Conservation (phyloP, 345 rosid genomes). For the Sonneratia alba region DNA sequence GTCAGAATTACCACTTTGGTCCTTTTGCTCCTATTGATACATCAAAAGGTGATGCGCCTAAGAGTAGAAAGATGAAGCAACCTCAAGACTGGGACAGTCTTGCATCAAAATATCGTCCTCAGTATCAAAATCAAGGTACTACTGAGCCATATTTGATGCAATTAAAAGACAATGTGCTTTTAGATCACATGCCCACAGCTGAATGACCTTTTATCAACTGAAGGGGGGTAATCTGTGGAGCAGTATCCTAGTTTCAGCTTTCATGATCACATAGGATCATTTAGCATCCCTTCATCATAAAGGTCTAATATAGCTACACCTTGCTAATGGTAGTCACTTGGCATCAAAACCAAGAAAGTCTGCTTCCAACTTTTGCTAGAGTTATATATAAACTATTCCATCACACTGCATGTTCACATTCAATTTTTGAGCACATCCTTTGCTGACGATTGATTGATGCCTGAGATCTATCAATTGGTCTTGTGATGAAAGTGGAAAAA, state of each 20-base stretch:
- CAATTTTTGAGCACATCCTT: background rate
- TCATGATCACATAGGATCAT: too few relatives aligned
- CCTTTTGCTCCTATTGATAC: constrained; percentile 55
- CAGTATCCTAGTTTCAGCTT: too few relatives aligned
- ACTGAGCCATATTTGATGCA: background rate
- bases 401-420: background rate
- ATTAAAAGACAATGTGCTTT: background rate
- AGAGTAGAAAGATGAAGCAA: constrained; percentile 19
- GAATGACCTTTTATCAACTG: too few relatives aligned
- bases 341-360: too few relatives aligned
- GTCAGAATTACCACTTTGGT: constrained; percentile 53
- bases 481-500: background rate
- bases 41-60: constrained; percentile 17
- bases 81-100: constrained; percentile 52
- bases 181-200: too few relatives aligned
- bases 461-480: background rate
- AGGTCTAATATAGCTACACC: too few relatives aligned
- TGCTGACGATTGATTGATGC: background rate
- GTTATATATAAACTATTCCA: too few relatives aligned
- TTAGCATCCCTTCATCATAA: too few relatives aligned
- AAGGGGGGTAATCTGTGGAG: too few relatives aligned
- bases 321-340: too few relatives aligned
- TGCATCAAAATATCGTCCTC: constrained; percentile 48
- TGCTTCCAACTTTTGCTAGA: too few relatives aligned
- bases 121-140: constrained; percentile 70